These are phyloP conservation scores for Perilla frutescens DNA, from an alignment of 257 asterid species.

Conservation along the genomic window DNA sequence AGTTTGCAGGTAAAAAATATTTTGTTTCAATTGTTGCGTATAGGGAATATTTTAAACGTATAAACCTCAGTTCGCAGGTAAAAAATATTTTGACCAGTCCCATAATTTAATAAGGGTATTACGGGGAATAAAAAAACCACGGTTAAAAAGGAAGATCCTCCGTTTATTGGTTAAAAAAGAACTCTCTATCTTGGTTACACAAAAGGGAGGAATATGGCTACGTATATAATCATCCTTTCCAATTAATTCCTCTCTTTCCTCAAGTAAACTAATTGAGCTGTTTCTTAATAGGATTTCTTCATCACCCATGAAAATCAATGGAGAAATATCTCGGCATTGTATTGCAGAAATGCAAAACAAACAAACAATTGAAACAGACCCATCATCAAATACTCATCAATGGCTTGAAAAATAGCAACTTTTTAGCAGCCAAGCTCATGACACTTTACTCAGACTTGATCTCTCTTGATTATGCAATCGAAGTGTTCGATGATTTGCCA, in stretches of 20 bases:
- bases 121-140: too few relatives aligned
- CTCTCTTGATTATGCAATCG: slow-evolving; percentile 44
- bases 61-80: too few relatives aligned
- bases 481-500: slow-evolving; percentile 35
- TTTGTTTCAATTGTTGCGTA: too few relatives aligned
- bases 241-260: too few relatives aligned
- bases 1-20: too few relatives aligned
- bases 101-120: too few relatives aligned
- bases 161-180: too few relatives aligned
- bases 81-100: too few relatives aligned
- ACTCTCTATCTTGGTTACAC: too few relatives aligned
- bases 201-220: too few relatives aligned
- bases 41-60: too few relatives aligned
- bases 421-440: slow-evolving; percentile 50
- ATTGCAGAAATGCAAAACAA: slow-evolving; percentile 47
- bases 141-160: too few relatives aligned
- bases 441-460: slow-evolving; percentile 45
- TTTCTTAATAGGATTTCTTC: not conserved
- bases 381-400: slow-evolving; percentile 58
- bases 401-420: slow-evolving; percentile 46
- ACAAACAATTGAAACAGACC: slow-evolving; percentile 48
- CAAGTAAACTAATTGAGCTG: not conserved
- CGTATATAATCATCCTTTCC: not conserved
- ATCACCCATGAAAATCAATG: slow-evolving; percentile 42
- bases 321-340: slow-evolving; percentile 42